Evolutionary conservation across 2,329 filamentous ascomycete species (phyloP).

Genomic region (Lasiodiplodia citricola): DNA sequence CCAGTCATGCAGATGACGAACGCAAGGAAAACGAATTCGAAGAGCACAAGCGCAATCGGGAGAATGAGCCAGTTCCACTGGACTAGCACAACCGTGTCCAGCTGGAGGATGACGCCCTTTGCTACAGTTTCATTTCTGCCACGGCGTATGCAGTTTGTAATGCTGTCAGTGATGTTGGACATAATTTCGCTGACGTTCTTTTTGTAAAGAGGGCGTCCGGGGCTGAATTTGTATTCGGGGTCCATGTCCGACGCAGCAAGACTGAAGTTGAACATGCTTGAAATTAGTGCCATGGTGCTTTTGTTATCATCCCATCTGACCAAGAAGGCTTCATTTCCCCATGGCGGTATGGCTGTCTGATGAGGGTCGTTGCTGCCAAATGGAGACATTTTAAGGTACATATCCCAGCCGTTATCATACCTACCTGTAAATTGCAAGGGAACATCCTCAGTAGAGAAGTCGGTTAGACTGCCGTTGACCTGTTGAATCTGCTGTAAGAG

Average conservation of each 20-base stretch:
- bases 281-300: neutral
- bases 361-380: too few species aligned
- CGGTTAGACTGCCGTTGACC: neutral
- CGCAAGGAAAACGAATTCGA: too few species aligned
- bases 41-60: too few species aligned
- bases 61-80: too few species aligned
- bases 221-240: neutral
- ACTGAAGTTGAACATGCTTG: neutral
- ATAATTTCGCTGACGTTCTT: neutral
- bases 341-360: too few species aligned
- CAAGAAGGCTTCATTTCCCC: neutral
- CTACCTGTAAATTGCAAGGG: too few species aligned
- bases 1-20: too few species aligned
- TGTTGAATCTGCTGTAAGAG: neutral
- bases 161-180: neutral
- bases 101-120: neutral
- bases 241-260: fast-evolving
- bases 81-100: too few species aligned
- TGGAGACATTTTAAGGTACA: too few species aligned
- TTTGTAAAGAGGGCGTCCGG: neutral
- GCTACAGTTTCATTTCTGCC: neutral
- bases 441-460: too few species aligned
- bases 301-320: neutral
- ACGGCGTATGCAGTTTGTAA: neutral
- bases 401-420: too few species aligned